Evolutionary conservation across 768 basidiomycete species (phyloP), one percentile per base, ranked within the genome.

Genomic region (Russula virescens): DNA sequence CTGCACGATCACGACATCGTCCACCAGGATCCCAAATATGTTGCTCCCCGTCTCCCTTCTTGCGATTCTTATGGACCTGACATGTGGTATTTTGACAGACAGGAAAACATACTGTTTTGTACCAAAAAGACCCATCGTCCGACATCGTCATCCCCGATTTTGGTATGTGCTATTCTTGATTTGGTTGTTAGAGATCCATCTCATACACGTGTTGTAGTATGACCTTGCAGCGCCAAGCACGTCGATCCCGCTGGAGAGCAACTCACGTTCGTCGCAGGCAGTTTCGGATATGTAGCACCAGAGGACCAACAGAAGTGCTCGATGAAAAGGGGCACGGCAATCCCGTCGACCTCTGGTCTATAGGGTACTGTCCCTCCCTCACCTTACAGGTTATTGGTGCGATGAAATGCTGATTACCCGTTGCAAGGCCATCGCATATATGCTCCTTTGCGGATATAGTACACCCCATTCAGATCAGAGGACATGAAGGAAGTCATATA

Each of bases 61-160:
- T 10, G 34, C 42, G 18, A 8, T 18, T 18, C 8, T 43, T 43
- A n/a, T n/a, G 10, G 9, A 34, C n/a, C 21, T 45, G 5, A 46
- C 47, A 26, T 55, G 19, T 6, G 26, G 2, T 14, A 19, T 31
- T 49, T 23, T 11, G 19, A 6, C 64, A 93, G 89, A 73, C 97
- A 96, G 0, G 97, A 98, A 75, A 98, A 98, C 71, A 95, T 99
- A 62, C 79, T 98, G 4, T 98, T 93, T 72, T 84, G 91, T 43
- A 91, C 89, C 5, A 85, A 79, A 85, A 79, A 66, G 88, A 84
- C 2, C 71, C 79, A 11, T 79, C 88, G 19, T 91, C 90, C n/a
- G 89, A 89, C 66, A 81, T 98, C 53, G 95, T 99, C 60, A 94
- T 98, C 47, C 94, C 86, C 7, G 97, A 98, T 74, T 98, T 99